Evolutionary conservation across 2,329 filamentous ascomycete species (phyloP).

Genomic region (Verticillium nonalfalfae): DNA sequence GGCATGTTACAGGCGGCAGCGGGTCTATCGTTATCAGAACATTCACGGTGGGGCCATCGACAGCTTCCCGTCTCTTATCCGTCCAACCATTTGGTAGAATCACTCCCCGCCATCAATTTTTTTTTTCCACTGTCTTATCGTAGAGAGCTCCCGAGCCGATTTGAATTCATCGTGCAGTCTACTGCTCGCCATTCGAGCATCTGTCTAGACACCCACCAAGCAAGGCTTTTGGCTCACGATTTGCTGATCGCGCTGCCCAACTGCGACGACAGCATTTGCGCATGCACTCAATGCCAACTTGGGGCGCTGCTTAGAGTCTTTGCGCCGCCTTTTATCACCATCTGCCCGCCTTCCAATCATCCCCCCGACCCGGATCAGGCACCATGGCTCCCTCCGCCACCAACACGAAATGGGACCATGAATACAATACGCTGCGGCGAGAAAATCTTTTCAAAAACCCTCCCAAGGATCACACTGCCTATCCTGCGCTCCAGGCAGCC

Average conservation of each 20-base stretch:
- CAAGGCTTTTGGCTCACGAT: not conserved
- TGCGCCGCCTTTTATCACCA: not conserved
- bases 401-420: conserved; percentile 70
- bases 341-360: not conserved
- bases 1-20: too few species aligned
- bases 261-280: not conserved
- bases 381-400: conserved; percentile 53
- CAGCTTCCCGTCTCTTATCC: not conserved
- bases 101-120: conserved; percentile 5
- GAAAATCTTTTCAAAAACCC: conserved; percentile 87
- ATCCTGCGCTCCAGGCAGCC: conserved; percentile 79
- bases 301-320: not conserved
- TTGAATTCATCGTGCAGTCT: not conserved
- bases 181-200: not conserved
- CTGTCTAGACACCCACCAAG: not conserved
- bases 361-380: not conserved
- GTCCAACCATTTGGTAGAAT: not conserved
- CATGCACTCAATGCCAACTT: not conserved
- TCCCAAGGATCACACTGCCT: conserved; percentile 79
- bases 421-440: conserved; percentile 79
- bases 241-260: not conserved
- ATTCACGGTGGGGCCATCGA: not conserved
- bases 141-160: not conserved
- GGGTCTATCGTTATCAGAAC: too few species aligned
- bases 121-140: conserved; percentile 6